These are phyloP conservation scores for Talaromyces marneffei DNA, from an alignment of 2,329 filamentous ascomycete genomes.

Conservation along the genomic window DNA sequence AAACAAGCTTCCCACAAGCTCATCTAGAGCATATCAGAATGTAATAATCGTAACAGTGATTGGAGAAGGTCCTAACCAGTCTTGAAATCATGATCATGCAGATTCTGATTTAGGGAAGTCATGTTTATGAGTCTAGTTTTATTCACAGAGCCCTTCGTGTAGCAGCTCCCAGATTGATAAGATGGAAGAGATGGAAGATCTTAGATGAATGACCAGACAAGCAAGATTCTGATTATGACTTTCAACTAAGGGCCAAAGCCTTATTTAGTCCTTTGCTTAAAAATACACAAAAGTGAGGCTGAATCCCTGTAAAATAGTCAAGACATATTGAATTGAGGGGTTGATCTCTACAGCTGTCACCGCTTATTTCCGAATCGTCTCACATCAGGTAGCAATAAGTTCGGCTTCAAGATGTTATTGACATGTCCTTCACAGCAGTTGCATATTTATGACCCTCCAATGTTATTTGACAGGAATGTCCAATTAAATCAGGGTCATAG, in stretches of 20 bases:
- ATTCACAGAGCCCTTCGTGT: neutral
- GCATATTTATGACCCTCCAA: neutral
- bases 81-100: neutral
- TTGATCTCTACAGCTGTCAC: neutral
- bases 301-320: neutral
- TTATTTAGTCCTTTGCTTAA: neutral
- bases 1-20: neutral
- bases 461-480: neutral
- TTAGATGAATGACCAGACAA: neutral
- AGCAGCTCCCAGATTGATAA: neutral
- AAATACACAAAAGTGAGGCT: neutral
- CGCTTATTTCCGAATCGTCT: neutral
- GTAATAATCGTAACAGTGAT: neutral
- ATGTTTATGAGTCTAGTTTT: neutral
- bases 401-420: neutral
- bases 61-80: neutral
- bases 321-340: neutral
- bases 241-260: neutral
- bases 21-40: neutral
- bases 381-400: neutral
- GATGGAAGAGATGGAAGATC: neutral
- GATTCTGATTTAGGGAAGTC: neutral
- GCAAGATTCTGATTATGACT: neutral
- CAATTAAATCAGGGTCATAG: neutral
- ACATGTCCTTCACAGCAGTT: neutral